Base-by-base conservation (phyloP, 2,329 filamentous ascomycete species). In the Trichoderma oligosporum region DNA sequence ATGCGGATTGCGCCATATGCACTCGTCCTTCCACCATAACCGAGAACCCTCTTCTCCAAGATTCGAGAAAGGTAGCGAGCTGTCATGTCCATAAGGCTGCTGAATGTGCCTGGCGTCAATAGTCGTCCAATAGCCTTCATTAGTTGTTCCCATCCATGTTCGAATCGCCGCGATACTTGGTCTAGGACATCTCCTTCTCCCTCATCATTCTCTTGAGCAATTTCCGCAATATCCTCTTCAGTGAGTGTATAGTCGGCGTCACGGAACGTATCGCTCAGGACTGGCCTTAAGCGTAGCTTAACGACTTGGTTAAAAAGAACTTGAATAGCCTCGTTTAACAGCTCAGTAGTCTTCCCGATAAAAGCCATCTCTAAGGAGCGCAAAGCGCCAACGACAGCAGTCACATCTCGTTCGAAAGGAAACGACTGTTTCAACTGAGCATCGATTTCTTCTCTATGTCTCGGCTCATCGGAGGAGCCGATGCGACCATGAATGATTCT, bases 221-320 rank as follows among this genome's bases (percentile, higher is more conserved):
- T 70, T 24, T 85, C 83, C 8, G 74, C 75, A 11, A 86, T 70
- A 53, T 87, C 84, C 39, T 85, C 81, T 60, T 86, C 81, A 1
- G 79, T 79, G 3, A 90, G 77, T 7, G 84, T 81, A 73, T 99
- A 99, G 72, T 97, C 91, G 20, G 89, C 83, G 66, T 97, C 93
- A 41, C 92, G 87, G 79, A 97, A 97, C 0, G 91, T 86, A 58
- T 99, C 93, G 16, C 85, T 82, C 9, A 99, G 79, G 3, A 97
- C 86, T 0, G 91, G 90, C 0, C 92, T 86, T 12, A 99, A 79
- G 9, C 92, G 89, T 2, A 86, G 83, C 68, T 93, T 93, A 65
- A 97, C 81, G 2, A 97, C 89, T 66, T 92, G 88, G 66, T 89
- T 87, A 70, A 96, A 95, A 42, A 96, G 81, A 4, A 96, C 91